Evolutionary conservation across 2,329 filamentous ascomycete genomes (phyloP), one percentile per base, ranked within the genome.

Genomic region (Aspergillus ruber): DNA sequence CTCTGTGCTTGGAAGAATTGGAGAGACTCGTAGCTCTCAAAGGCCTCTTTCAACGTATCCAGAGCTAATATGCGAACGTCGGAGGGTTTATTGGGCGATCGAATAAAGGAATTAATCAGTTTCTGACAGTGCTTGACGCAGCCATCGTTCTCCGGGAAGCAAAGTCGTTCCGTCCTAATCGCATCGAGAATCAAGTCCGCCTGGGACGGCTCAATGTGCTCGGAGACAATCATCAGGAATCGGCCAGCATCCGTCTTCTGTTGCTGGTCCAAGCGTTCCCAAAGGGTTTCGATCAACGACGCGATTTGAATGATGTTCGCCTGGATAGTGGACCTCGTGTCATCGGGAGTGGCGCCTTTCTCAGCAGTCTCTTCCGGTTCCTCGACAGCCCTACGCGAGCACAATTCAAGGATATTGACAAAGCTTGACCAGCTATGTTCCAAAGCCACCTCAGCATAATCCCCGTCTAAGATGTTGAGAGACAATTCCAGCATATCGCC

Each of bases 401-500:
- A 71, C 9, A 57, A 50, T 44, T 66, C 56, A n/a, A 68, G 51
- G 36, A 68, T 48, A 42, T 60, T 50, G 46, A 61, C 60, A 52
- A 68, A 70, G 8, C 39, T 54, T 25, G 48, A 57, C 65, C 63
- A 72, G 54, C 59, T 59, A 32, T 48, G 51, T 27, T 60, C 58
- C 47, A 71, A 46, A 25, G 63, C 60, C 29, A 66, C 51, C 12
- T 54, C 50, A 23, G 58, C 46, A 46, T 62, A 70, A 20, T 69
- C 67, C 8, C 69, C 66, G 44, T 71, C 68, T 36, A 72, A 46
- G 35, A 66, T 60, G 48, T 63, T 70, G 23, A 70, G 48, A 52
- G 67, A 71, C 43, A 72, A 51, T 46, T 72, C 67, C 46, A 71
- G 48, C 23, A 70, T 61, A 49, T 71, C 69, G 1, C 67, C 63